Percentiles rank a stretch among this genome's conserved stretches.
Conservation (phyloP, 164 flowering plant genomes). For the Vitis amurensis region DNA sequence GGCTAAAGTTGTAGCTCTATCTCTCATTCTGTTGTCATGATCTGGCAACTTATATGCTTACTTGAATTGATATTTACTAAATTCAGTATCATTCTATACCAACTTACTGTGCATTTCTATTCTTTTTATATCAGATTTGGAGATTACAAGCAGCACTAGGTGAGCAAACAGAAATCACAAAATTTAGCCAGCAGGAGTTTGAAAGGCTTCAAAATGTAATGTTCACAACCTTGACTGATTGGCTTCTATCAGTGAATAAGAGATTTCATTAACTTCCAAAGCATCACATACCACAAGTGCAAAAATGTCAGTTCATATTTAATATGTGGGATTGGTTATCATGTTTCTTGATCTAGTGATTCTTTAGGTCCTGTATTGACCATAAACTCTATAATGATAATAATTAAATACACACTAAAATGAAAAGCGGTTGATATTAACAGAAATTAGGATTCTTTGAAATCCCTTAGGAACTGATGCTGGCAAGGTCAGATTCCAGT, state of each 20-base stretch:
- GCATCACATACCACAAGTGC: background rate
- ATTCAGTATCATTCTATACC: no score
- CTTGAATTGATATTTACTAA: no score
- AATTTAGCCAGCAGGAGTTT: slow-evolving; percentile 42
- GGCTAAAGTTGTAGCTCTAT: background rate
- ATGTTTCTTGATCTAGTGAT: no score
- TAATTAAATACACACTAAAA: no score
- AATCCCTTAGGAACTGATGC: no score
- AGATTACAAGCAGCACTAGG: slow-evolving; percentile 43
- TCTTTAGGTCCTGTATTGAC: no score
- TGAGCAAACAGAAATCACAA: slow-evolving; percentile 46
- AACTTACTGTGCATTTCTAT: background rate
- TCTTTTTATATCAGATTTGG: slow-evolving; percentile 34
- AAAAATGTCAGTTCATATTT: background rate
- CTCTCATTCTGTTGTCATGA: background rate
- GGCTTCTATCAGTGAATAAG: background rate
- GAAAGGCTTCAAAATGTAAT: slow-evolving; percentile 49
- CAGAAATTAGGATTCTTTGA: no score
- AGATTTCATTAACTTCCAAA: background rate
- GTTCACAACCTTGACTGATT: slow-evolving; percentile 2
- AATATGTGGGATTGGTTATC: no score
- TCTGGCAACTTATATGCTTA: background rate
- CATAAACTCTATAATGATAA: no score
- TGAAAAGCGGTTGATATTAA: no score
- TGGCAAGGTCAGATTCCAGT: no score